Conservation (phyloP, 345 rosid genomes). For the Ceriops zippeliana region DNA sequence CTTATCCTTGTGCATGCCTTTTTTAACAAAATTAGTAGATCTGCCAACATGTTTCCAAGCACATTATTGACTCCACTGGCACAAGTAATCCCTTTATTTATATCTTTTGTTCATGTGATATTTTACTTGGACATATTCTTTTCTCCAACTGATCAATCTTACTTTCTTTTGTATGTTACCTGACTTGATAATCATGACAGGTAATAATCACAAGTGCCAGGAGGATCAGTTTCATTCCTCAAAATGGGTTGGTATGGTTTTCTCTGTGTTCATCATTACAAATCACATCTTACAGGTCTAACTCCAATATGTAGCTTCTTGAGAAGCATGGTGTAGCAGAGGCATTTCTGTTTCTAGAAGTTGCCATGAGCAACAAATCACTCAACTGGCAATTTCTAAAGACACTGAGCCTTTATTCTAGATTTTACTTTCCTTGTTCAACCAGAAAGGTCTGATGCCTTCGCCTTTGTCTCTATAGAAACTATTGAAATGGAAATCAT, state of each 20-base stretch:
- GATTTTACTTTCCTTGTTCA: not conserved
- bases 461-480: slow-evolving; percentile 35
- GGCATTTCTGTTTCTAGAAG: slow-evolving; percentile 90
- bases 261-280: not conserved
- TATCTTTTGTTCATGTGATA: too few relatives aligned
- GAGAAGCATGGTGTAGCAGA: slow-evolving; percentile 73
- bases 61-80: too few relatives aligned
- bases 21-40: too few relatives aligned
- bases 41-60: too few relatives aligned
- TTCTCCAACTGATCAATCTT: not conserved
- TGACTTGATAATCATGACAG: slow-evolving; percentile 35
- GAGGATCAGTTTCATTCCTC: slow-evolving; percentile 90
- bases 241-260: slow-evolving; percentile 55
- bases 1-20: not conserved
- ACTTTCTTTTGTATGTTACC: not conserved
- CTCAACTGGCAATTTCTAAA: slow-evolving; percentile 59
- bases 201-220: slow-evolving; percentile 96
- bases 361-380: slow-evolving; percentile 97
- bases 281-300: not conserved
- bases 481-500: slow-evolving; percentile 98
- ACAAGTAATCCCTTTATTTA: too few relatives aligned
- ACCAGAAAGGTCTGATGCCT: slow-evolving; percentile 3
- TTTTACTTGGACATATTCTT: not conserved
- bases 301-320: slow-evolving; percentile 6
- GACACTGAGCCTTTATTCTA: slow-evolving; percentile 3